A percentile compares a stretch with the other conserved stretches of the same genome.
Conservation (phyloP, 495 filamentous ascomycete species). For the Jackrogersella minutella region DNA sequence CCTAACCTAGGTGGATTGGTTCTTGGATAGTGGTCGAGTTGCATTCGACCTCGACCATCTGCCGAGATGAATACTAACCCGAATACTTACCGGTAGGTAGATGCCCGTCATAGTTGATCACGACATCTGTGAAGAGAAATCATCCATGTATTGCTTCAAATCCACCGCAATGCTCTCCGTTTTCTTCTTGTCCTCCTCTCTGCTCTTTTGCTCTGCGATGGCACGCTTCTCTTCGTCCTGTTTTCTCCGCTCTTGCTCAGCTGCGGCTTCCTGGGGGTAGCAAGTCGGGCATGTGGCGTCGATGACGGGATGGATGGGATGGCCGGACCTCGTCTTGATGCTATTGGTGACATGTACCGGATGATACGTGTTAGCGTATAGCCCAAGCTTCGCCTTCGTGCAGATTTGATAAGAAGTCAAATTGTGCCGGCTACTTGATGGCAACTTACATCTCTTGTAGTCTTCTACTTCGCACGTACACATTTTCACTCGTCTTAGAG, state of each 20-base stretch:
- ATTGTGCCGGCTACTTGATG: not conserved
- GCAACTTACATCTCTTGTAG: constrained; percentile 17
- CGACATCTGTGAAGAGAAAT: no score
- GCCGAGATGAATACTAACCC: no score
- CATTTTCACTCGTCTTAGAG: constrained; percentile 5
- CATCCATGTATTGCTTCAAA: not conserved
- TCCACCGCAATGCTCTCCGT: not conserved
- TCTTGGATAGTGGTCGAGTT: no score
- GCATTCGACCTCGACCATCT: no score
- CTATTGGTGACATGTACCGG: constrained; percentile 14
- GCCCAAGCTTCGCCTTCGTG: not conserved
- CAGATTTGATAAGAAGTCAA: not conserved
- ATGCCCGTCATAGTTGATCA: no score
- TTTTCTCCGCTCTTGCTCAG: constrained; percentile 15
- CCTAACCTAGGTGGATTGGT: no score
- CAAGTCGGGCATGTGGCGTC: constrained; percentile 30
- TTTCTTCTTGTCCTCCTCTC: not conserved
- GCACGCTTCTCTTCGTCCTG: not conserved
- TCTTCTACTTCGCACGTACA: constrained; percentile 7
- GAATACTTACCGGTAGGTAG: no score
- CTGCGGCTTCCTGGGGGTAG: constrained; percentile 18
- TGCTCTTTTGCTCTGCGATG: not conserved
- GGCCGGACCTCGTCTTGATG: constrained; percentile 1
- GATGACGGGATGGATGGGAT: not conserved
- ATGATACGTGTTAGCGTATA: constrained; percentile 16